Percentiles rank a stretch among this genome's conserved stretches.
Evolutionary conservation across 805 yeast species (phyloP).

Genomic region (Kazachstania taianensis): DNA sequence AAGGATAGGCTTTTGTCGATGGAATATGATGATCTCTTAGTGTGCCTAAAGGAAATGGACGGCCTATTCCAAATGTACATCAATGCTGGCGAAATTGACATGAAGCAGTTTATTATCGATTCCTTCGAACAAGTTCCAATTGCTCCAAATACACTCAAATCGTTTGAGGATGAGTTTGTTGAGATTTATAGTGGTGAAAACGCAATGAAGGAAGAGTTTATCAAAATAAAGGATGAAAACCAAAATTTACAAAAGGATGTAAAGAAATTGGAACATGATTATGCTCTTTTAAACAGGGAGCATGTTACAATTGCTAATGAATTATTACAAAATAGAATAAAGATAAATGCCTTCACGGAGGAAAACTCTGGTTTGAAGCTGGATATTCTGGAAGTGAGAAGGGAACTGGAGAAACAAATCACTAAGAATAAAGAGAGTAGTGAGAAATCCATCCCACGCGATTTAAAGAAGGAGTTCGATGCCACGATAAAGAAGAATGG

Average conservation of each 20-base stretch:
- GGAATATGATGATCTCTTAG: slow-evolving; percentile 65
- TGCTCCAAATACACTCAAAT: slow-evolving; percentile 56
- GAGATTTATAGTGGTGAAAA: slow-evolving; percentile 59
- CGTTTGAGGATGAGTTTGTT: slow-evolving; percentile 62
- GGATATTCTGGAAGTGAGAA: slow-evolving; percentile 39
- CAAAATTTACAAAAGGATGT: slow-evolving; percentile 65
- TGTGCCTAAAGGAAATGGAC: slow-evolving; percentile 57
- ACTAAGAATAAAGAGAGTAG: slow-evolving; percentile 19
- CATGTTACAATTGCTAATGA: slow-evolving; percentile 82
- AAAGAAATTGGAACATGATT: slow-evolving; percentile 61
- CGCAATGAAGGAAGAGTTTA: slow-evolving; percentile 51
- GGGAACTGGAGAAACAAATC: slow-evolving; percentile 27
- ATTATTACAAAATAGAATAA: slow-evolving; percentile 69
- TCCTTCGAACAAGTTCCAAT: slow-evolving; percentile 41
- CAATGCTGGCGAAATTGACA: slow-evolving; percentile 12
- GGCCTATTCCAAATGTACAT: not conserved
- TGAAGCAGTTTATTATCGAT: slow-evolving; percentile 63
- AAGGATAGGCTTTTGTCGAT: slow-evolving; percentile 46
- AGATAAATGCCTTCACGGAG: slow-evolving; percentile 55
- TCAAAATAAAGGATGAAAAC: slow-evolving; percentile 54
- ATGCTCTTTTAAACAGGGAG: slow-evolving; percentile 63
- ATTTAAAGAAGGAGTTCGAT: slow-evolving; percentile 41
- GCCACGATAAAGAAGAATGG: slow-evolving; percentile 49
- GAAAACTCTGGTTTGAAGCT: slow-evolving; percentile 52
- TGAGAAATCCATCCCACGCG: slow-evolving; percentile 30